Conservation (phyloP, 805 yeast species). For the Candida patagonica region DNA sequence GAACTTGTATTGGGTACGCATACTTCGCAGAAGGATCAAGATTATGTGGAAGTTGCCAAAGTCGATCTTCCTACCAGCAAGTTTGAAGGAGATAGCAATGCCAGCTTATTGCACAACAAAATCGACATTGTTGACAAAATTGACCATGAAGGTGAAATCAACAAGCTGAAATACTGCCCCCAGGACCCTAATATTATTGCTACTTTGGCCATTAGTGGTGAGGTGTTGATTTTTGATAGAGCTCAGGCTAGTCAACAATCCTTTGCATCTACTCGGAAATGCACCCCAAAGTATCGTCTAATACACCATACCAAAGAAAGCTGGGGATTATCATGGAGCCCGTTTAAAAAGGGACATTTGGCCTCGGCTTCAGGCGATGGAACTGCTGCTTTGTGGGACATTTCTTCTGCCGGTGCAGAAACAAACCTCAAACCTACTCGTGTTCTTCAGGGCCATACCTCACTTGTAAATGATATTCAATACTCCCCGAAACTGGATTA, state of each 20-base stretch:
- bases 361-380: constrained; percentile 65
- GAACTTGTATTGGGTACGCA: constrained; percentile 57
- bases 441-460: constrained; percentile 36
- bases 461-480: constrained; percentile 58
- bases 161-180: constrained; percentile 49
- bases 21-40: constrained; percentile 47
- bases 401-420: constrained; percentile 16
- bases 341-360: constrained; percentile 33
- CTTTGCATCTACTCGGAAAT: constrained; percentile 1
- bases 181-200: constrained; percentile 39
- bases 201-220: constrained; percentile 40
- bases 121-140: constrained; percentile 39
- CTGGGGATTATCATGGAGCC: constrained; percentile 62
- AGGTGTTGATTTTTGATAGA: constrained; percentile 25
- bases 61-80: constrained; percentile 28
- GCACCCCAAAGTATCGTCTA: constrained; percentile 13
- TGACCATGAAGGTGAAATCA: constrained; percentile 61
- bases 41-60: constrained; percentile 34
- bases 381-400: constrained; percentile 69
- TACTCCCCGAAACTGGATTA: constrained; percentile 39
- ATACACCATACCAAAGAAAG: constrained; percentile 54
- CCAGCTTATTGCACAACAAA: constrained; percentile 18
- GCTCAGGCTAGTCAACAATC: constrained; percentile 8
- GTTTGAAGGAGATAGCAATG: constrained; percentile 7
- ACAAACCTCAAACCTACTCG: constrained; percentile 29